Base-by-base conservation (phyloP, 306 rosid species). In the Castanopsis chinensis region DNA sequence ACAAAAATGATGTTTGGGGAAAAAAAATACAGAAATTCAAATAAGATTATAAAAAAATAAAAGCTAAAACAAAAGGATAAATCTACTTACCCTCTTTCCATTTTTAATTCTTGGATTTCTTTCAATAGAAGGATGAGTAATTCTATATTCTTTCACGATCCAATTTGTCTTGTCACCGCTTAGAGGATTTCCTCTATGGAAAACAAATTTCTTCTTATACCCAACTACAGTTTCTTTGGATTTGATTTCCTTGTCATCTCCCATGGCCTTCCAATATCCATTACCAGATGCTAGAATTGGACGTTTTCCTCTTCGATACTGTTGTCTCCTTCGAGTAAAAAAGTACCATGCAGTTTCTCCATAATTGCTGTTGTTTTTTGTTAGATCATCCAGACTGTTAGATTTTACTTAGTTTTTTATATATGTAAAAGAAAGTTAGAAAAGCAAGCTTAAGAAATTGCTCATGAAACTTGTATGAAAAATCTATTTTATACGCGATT, bases 121-220 rank as follows among this genome's bases (percentile, higher is more conserved):
- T 45, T 35, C 45, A 2, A 41, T 41, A 2, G 45, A 19, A 5
- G 61, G 76, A 30, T 69, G 28, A 7, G 19, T 35, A 2, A 81
- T 27, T 41, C 71, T 69, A 61, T 37, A 81, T 33, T 75, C 84
- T 58, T 81, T 79, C 84, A 81, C 75, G 51, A 81, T 69, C 84
- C 84, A 81, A 11, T 75, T 58, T 13, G 84, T 75, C 64, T 75
- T 81, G 19, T 27, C 14, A 20, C 80, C 84, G 53, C 58, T 81
- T 28, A 76, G 56, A 58, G 80, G 79, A 41, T 74, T 80, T 5
- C 83, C 83, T 15, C 69, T 11, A 21, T 80, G 43, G 32, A 80
- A 75, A 45, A 57, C 84, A 10, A 81, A 14, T 12, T 80, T 35
- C 72, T 75, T 81, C 30, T 63, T 69, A 18, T 1, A 56, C 5